These are phyloP conservation scores for Lactarius quietus DNA, from an alignment of 768 basidiomycete species.

Conservation along the genomic window DNA sequence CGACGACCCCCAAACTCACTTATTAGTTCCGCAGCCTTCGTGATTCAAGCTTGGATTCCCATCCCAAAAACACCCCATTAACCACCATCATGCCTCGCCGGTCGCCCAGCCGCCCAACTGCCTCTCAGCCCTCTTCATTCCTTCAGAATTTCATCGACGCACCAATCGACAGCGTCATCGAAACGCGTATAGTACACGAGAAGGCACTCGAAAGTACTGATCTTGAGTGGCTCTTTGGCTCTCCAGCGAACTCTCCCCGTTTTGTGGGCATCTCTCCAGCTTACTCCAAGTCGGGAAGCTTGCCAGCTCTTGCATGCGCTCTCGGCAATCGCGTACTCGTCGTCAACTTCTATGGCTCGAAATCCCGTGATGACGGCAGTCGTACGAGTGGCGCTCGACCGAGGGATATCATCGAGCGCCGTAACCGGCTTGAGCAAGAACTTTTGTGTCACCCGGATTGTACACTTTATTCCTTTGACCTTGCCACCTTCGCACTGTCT, in stretches of 20 bases:
- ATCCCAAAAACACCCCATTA: neutral
- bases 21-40: neutral
- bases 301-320: constrained; percentile 47
- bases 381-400: neutral
- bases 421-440: constrained; percentile 36
- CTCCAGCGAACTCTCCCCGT: constrained; percentile 26
- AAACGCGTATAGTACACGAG: constrained; percentile 27
- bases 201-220: constrained; percentile 25
- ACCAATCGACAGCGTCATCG: constrained; percentile 20
- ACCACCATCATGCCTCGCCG: neutral
- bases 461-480: constrained; percentile 52
- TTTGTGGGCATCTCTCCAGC: constrained; percentile 50
- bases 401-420: constrained; percentile 24
- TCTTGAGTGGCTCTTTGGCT: constrained; percentile 23
- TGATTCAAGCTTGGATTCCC: too few relatives aligned
- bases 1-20: neutral
- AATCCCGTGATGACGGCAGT: neutral
- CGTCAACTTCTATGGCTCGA: constrained; percentile 25
- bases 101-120: neutral
- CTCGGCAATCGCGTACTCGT: constrained; percentile 32
- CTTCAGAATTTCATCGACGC: constrained; percentile 32
- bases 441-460: constrained; percentile 45
- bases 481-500: constrained; percentile 47
- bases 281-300: constrained; percentile 40
- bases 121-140: neutral